A percentile compares a stretch with the other conserved stretches of the same genome.
Evolutionary conservation across 257 asterid species (phyloP).

Genomic region (Anisodus tanguticus): DNA sequence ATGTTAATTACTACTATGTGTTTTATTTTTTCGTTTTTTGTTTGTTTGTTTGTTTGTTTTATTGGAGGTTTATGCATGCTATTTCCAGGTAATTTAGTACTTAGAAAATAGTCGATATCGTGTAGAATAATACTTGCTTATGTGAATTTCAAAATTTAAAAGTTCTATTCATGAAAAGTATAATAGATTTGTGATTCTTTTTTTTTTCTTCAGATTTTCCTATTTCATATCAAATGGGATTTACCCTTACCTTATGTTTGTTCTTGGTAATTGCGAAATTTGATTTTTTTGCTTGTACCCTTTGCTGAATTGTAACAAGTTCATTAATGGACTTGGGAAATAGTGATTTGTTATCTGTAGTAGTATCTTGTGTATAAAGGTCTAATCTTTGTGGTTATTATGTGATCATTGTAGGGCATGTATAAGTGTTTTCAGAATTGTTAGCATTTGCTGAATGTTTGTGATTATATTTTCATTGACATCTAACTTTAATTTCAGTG

Average conservation of each 20-base stretch:
- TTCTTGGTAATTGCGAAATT: not conserved
- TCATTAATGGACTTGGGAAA: conserved; percentile 9
- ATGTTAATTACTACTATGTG: no score
- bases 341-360: not conserved
- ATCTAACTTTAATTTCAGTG: no score
- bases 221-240: not conserved
- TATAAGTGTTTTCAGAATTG: no score
- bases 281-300: not conserved
- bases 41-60: no score
- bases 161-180: not conserved
- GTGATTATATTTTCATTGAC: no score
- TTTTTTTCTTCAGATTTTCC: not conserved
- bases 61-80: not conserved
- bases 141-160: not conserved
- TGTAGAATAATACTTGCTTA: not conserved
- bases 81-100: not conserved
- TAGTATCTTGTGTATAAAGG: conserved; percentile 4
- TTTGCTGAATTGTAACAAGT: not conserved
- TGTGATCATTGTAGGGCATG: no score
- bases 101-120: not conserved
- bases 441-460: no score
- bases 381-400: not conserved
- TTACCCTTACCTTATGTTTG: not conserved
- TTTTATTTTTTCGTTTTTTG: no score
- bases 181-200: not conserved